Evolutionary conservation across 2,329 filamentous ascomycete species (phyloP), one percentile per base, ranked within the genome.

Genomic region (Fusarium burgessii): DNA sequence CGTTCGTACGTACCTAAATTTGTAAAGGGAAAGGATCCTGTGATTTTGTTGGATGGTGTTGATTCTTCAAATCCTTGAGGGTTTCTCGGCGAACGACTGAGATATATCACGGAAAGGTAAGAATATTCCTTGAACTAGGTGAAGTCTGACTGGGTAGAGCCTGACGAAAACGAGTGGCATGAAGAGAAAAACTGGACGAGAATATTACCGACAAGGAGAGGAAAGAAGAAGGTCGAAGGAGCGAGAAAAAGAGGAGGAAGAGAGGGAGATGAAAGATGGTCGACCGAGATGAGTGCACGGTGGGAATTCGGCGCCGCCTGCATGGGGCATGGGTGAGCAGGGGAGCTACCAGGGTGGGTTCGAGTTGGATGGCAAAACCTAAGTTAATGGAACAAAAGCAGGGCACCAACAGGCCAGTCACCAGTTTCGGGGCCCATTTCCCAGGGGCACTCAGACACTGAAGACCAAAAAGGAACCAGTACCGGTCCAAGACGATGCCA

Each of bases 81-180:
- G 62, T 74, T 74, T 64, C 72, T 77, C 62, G 74, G 72, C 62
- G 68, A 75, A 75, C 55, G 66, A 66, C 51, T 55, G 69, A 60
- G 63, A 61, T 63, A 69, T 55, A 52, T 56, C 52, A 70, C 45
- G 50, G 46, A 58, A 66, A 43, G 68, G 43, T 51, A 51, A 67
- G 63, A 64, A 70, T 72, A 61, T 59, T 72, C 67, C 52, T 64
- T 47, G 74, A 76, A 77, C 61, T 76, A 75, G 64, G 52, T 45
- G 66, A 76, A 68, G 56, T 74, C 68, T 58, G 74, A 66, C 71
- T 58, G 72, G 29, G 68, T 66, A 76, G 58, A 69, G 77, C 75
- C 72, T 77, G 74, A 73, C 76, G 76, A 47, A 79, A 82, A 81
- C 80, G 80, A 82, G 78, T 66, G 80, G 77, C 78, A 68, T 73